Evolutionary conservation across 306 rosid species (phyloP).

Genomic region (Quercus wislizeni): DNA sequence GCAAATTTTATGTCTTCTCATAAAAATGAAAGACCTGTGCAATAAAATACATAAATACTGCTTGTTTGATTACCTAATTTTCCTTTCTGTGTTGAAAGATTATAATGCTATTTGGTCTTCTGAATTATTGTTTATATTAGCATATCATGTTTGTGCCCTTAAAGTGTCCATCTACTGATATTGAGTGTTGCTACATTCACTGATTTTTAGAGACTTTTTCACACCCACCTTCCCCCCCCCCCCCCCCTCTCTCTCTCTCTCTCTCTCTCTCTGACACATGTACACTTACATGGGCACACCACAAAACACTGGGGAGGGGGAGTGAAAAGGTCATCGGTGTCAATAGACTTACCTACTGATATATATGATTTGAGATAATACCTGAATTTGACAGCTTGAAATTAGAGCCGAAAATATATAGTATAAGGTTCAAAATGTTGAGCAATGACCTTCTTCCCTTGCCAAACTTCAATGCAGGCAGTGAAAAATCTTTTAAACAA

Average conservation of each 20-base stretch:
- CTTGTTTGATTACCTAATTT: neutral
- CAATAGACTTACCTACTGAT: neutral
- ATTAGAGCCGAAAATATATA: neutral
- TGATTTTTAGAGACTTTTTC: no score
- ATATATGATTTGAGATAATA: slow-evolving; percentile 7
- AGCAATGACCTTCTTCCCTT: slow-evolving; percentile 22
- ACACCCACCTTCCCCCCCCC: no score
- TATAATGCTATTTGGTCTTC: neutral
- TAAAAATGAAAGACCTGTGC: neutral
- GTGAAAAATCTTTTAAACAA: slow-evolving; percentile 70
- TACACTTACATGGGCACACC: no score
- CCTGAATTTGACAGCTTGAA: neutral
- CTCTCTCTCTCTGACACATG: no score
- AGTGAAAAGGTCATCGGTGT: no score
- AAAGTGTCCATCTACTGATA: neutral
- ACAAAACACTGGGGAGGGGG: no score
- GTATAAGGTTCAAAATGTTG: neutral
- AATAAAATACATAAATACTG: neutral
- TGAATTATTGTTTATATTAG: neutral
- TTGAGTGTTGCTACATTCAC: neutral
- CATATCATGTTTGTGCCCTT: neutral
- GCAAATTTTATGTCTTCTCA: neutral
- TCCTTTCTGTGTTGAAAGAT: neutral
- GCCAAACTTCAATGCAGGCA: slow-evolving; percentile 55
- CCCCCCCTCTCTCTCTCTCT: no score